Percentiles rank a stretch among this genome's conserved stretches.
These are phyloP conservation scores for Aureobasidium sp. DNA, from an alignment of 2,329 filamentous ascomycete genomes.

Conservation along the genomic window DNA sequence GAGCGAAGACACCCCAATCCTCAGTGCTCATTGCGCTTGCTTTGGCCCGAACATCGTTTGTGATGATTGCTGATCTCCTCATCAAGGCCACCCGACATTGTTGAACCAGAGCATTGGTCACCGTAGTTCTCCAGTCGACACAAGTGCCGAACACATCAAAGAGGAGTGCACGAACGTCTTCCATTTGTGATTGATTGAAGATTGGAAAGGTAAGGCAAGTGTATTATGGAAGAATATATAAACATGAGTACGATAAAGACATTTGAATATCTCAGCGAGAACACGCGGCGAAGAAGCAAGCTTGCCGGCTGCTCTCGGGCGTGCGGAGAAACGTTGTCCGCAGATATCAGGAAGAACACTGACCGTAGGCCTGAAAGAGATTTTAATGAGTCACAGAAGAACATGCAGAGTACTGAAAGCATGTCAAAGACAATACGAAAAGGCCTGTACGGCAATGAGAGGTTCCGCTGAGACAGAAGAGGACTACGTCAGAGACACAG, in stretches of 20 bases:
- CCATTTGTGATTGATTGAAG: neutral
- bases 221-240: neutral
- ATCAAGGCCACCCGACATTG: slow-evolving; percentile 44
- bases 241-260: neutral
- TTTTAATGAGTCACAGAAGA: too few relatives aligned
- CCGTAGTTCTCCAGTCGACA: slow-evolving; percentile 68
- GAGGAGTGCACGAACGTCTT: slow-evolving; percentile 51
- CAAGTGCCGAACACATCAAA: slow-evolving; percentile 77
- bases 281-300: neutral
- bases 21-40: slow-evolving; percentile 45
- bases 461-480: too few relatives aligned
- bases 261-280: neutral
- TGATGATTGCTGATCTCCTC: slow-evolving; percentile 38
- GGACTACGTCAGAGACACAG: neutral
- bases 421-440: too few relatives aligned
- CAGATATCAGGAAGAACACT: neutral
- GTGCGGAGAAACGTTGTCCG: neutral
- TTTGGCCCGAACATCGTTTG: slow-evolving; percentile 41
- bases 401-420: too few relatives aligned
- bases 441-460: too few relatives aligned
- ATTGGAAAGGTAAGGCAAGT: neutral
- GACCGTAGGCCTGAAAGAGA: too few relatives aligned
- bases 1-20: slow-evolving; percentile 59
- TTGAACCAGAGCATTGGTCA: slow-evolving; percentile 52
- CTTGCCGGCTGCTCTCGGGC: neutral